A percentile compares a stretch with the other conserved stretches of the same genome.
These are phyloP conservation scores for Lotus japonicus DNA, from an alignment of 306 rosid species.

Conservation along the genomic window DNA sequence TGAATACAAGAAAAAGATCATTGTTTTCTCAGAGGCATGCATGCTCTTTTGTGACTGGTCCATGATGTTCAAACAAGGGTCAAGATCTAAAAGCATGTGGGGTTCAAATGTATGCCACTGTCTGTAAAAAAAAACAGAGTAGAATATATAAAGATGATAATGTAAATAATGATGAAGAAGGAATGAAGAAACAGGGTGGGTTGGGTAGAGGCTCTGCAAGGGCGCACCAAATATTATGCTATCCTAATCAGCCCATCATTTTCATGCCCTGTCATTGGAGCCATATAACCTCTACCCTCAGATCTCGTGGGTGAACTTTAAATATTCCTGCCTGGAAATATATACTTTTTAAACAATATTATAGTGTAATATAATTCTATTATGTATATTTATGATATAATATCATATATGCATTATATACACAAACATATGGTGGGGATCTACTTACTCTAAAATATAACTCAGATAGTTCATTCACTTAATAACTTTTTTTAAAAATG, in stretches of 20 bases:
- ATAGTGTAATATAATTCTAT: no score
- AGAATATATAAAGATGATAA: conserved; percentile 29
- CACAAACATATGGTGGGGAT: no score
- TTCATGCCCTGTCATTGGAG: conserved; percentile 43
- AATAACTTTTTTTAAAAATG: no score
- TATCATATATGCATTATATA: no score
- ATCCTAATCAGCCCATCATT: conserved; percentile 74
- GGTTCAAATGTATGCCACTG: conserved; percentile 28
- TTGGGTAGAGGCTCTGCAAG: conserved; percentile 33
- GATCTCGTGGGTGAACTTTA: conserved; percentile 15
- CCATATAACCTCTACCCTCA: conserved; percentile 11
- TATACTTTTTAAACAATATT: neutral
- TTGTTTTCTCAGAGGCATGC: neutral
- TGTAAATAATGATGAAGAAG: conserved; percentile 25
- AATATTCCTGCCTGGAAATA: conserved; percentile 11
- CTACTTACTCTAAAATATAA: no score
- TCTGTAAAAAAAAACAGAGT: conserved; percentile 2
- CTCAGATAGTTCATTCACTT: no score
- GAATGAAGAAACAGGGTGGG: conserved; percentile 4
- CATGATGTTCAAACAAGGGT: neutral
- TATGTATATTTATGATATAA: no score
- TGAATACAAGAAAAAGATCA: neutral
- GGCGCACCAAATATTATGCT: conserved; percentile 51
- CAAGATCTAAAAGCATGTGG: conserved; percentile 17
- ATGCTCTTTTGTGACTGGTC: neutral